A percentile compares a stretch with the other conserved stretches of the same genome.
These are phyloP conservation scores for Acanthochlamys bracteata DNA, from an alignment of 106 monocot species.

Conservation along the genomic window DNA sequence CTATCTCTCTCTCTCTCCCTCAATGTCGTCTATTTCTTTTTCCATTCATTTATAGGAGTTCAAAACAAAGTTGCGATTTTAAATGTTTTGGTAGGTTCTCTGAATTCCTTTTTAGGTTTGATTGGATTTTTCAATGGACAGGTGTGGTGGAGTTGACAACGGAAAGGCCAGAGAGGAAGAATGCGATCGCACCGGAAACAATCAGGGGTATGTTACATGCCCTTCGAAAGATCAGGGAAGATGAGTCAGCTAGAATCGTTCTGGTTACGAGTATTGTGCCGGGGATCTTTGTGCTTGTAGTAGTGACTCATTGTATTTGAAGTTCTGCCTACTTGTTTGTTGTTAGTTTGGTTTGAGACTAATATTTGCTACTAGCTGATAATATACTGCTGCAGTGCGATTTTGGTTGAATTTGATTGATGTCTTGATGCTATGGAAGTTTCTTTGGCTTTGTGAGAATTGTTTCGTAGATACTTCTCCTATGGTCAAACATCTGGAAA, in stretches of 20 bases:
- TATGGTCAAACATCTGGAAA: no score
- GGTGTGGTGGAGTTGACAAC: slow-evolving; percentile 81
- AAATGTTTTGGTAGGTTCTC: no score
- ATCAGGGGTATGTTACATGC: slow-evolving; percentile 45
- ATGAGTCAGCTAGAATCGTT: slow-evolving; percentile 65
- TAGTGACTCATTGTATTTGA: no score
- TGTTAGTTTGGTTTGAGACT: background rate
- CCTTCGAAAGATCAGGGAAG: slow-evolving; percentile 36
- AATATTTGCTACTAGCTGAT: no score
- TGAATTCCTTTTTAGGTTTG: no score
- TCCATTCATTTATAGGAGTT: background rate
- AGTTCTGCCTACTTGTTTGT: background rate
- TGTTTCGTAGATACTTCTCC: no score
- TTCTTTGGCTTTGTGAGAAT: no score
- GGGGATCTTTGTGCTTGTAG: slow-evolving; percentile 90
- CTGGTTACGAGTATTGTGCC: slow-evolving; percentile 69
- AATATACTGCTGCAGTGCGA: no score
- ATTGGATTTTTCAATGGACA: slow-evolving; percentile 4
- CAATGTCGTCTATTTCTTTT: background rate
- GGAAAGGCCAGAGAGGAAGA: slow-evolving; percentile 77
- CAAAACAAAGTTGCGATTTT: background rate
- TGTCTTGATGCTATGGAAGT: no score
- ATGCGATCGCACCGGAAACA: slow-evolving; percentile 89
- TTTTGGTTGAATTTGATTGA: no score
- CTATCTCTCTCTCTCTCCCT: background rate